phyloP scores from a whole-genome alignment of 306 rosid species.

The Sindora glabra region DNA sequence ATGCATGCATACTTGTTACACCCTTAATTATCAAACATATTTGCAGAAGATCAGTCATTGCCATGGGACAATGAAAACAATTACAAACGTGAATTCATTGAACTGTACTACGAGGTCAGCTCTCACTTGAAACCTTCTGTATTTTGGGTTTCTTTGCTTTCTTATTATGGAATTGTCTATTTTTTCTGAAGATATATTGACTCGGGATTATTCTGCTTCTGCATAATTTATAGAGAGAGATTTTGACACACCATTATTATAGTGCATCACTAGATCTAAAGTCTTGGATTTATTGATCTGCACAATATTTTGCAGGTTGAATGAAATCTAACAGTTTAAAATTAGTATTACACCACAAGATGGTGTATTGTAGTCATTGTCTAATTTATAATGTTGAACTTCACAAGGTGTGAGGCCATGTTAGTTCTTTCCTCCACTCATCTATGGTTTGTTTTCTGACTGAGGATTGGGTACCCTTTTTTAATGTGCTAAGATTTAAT shows the following conservation, averaged over 20 bases:
- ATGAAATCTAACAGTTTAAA: no score
- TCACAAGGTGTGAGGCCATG: not conserved
- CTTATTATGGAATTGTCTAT: not conserved
- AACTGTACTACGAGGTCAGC: conserved; percentile 77
- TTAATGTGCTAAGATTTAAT: not conserved
- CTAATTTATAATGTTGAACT: not conserved
- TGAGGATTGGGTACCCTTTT: not conserved
- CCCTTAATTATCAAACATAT: conserved; percentile 74
- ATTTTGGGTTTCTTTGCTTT: conserved; percentile 7
- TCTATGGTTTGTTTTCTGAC: not conserved
- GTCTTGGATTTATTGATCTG: no score
- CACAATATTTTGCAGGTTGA: no score
- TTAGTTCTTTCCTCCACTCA: not conserved
- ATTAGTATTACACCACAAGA: no score
- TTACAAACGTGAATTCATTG: conserved; percentile 59
- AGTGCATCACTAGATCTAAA: no score
- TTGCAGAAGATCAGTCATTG: conserved; percentile 66
- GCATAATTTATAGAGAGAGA: no score
- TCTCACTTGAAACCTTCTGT: not conserved
- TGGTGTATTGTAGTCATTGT: no score
- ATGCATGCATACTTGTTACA: conserved; percentile 9
- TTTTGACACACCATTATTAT: no score
- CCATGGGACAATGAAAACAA: conserved; percentile 74
- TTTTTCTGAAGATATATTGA: not conserved
- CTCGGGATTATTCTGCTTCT: not conserved